A percentile compares a stretch with the other conserved stretches of the same genome.
phyloP scores from a whole-genome alignment of 257 asterid species.

The Voacanga thouarsii region DNA sequence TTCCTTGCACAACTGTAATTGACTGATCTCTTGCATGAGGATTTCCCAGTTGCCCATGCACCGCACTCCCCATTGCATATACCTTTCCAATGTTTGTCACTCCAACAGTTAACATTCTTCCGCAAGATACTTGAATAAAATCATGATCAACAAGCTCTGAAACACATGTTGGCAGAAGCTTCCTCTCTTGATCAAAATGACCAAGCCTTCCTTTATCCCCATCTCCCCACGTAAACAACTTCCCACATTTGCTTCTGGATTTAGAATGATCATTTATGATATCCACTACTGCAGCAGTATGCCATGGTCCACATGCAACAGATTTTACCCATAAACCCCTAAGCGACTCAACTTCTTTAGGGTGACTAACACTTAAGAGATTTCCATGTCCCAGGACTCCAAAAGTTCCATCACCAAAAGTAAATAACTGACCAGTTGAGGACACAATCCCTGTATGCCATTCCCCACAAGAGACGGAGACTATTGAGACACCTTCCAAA shows the following conservation, averaged over 20 bases:
- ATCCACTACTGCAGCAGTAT: conserved; percentile 51
- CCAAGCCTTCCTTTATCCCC: conserved; percentile 52
- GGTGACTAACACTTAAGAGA: conserved; percentile 29
- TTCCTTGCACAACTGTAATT: conserved; percentile 35
- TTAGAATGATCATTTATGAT: conserved; percentile 23
- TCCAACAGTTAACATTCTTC: conserved; percentile 35
- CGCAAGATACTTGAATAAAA: conserved; percentile 47
- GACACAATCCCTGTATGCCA: conserved; percentile 53
- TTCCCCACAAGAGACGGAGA: conserved; percentile 45
- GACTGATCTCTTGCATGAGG: conserved; percentile 40
- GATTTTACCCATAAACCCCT: conserved; percentile 33
- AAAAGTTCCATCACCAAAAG: conserved; percentile 51
- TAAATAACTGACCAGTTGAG: conserved; percentile 34
- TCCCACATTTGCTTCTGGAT: conserved; percentile 30
- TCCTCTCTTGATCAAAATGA: conserved; percentile 37
- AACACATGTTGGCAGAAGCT: conserved; percentile 42
- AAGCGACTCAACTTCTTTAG: conserved; percentile 47
- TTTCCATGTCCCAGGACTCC: conserved; percentile 57
- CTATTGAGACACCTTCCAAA: conserved; percentile 32
- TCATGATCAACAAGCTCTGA: conserved; percentile 39
- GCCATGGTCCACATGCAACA: conserved; percentile 61
- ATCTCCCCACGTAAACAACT: conserved; percentile 54
- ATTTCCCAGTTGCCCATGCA: conserved; percentile 41
- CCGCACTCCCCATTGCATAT: conserved; percentile 44
- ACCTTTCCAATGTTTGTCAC: conserved; percentile 39